Evolutionary conservation across 2,329 filamentous ascomycete genomes (phyloP).

Genomic region (Ploettnerulaceae sp.): DNA sequence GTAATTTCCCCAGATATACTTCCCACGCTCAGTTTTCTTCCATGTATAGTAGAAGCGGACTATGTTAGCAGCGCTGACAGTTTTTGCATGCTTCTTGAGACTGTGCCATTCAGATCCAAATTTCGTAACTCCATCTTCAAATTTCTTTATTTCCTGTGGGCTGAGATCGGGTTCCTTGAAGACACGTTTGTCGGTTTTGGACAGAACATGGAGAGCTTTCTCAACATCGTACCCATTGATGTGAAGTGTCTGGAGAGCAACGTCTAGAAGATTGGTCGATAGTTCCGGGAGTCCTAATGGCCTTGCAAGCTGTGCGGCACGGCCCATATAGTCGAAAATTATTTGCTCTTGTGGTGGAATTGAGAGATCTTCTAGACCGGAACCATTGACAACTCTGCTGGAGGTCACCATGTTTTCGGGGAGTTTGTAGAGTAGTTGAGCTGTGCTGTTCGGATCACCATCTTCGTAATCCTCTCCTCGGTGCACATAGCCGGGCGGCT

Average conservation of each 20-base stretch:
- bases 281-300: conserved; percentile 64
- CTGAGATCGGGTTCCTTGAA: conserved; percentile 82
- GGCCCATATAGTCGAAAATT: conserved; percentile 70
- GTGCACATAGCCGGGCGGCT: conserved; percentile 77
- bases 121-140: conserved; percentile 85
- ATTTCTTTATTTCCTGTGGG: conserved; percentile 76
- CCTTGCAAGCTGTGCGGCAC: conserved; percentile 50
- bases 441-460: conserved; percentile 69
- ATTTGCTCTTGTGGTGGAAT: conserved; percentile 40
- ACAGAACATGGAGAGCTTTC: conserved; percentile 64
- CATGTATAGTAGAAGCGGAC: conserved; percentile 95
- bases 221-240: conserved; percentile 66
- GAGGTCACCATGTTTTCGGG: conserved; percentile 46
- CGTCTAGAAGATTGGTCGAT: conserved; percentile 84
- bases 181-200: conserved; percentile 61
- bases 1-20: conserved; percentile 85
- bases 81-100: conserved; percentile 82
- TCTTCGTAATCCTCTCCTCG: conserved; percentile 73
- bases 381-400: conserved; percentile 34
- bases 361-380: conserved; percentile 30
- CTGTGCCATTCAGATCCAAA: conserved; percentile 85
- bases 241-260: conserved; percentile 70
- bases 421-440: conserved; percentile 74
- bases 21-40: conserved; percentile 88
- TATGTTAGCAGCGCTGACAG: conserved; percentile 71